Evolutionary conservation across 139 green algal species (phyloP).

Genomic region (Tetraselmis striata): DNA sequence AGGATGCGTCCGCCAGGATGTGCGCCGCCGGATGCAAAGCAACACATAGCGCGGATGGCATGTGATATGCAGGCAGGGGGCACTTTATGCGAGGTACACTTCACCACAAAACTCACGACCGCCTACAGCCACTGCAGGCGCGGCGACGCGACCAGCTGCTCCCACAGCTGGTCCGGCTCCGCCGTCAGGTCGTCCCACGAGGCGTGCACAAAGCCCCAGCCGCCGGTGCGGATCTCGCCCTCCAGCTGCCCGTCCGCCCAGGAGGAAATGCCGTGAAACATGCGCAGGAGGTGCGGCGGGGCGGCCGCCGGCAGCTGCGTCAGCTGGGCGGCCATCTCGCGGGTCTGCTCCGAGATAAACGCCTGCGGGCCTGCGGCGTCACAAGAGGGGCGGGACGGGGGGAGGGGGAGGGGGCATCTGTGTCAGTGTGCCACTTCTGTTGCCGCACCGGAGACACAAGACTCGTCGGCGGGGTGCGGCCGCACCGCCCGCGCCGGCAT

Average conservation of each 20-base stretch:
- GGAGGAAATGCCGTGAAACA: constrained; percentile 31
- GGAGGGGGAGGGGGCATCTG: too few species aligned
- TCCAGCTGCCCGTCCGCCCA: constrained; percentile 40
- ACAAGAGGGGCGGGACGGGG: too few species aligned
- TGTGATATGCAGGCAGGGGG: too few species aligned
- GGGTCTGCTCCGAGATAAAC: constrained; percentile 1
- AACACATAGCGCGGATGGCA: too few species aligned
- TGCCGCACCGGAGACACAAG: too few species aligned
- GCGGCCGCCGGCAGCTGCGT: neutral
- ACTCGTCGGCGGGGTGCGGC: too few species aligned
- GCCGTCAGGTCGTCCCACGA: neutral
- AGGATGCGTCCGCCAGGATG: too few species aligned
- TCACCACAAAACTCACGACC: too few species aligned
- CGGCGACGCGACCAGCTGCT: neutral
- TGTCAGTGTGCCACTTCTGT: neutral
- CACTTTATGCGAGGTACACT: too few species aligned
- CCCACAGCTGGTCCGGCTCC: constrained; percentile 13
- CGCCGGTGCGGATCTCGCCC: constrained; percentile 20
- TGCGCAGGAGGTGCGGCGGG: neutral
- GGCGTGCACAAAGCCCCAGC: constrained; percentile 15
- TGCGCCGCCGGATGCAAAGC: too few species aligned
- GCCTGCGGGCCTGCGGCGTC: neutral
- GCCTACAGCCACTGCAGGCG: neutral
- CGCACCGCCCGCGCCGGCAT: neutral
- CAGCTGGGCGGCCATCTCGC: neutral